These are phyloP conservation scores for Pseudohalonectria lignicola DNA, from an alignment of 2,329 filamentous ascomycete genomes.

Conservation along the genomic window DNA sequence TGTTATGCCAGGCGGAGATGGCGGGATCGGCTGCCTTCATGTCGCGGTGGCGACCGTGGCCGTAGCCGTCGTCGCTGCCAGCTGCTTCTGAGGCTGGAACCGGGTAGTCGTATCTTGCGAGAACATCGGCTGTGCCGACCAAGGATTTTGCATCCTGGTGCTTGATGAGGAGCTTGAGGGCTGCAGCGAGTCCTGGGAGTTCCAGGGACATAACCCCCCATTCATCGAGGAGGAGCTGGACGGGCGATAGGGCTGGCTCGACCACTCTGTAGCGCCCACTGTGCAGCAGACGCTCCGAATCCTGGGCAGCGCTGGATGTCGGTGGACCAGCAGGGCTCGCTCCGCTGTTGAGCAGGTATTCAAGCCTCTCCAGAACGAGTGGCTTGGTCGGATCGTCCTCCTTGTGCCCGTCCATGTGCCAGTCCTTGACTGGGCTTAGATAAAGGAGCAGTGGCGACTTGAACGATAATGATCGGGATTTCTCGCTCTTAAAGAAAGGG, in stretches of 20 bases:
- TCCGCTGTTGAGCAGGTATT: background rate
- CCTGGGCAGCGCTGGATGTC: too few species aligned
- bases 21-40: too few species aligned
- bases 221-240: background rate
- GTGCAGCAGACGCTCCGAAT: too few species aligned
- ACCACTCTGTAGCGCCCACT: background rate
- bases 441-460: background rate
- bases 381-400: too few species aligned
- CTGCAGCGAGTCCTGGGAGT: background rate
- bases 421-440: background rate
- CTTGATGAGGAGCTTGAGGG: background rate
- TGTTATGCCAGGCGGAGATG: too few species aligned
- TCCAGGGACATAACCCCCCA: background rate
- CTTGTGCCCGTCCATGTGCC: background rate
- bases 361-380: background rate
- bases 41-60: too few species aligned
- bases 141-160: too few species aligned
- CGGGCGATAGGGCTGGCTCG: background rate
- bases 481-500: too few species aligned
- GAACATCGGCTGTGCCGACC: background rate
- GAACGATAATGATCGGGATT: too few species aligned
- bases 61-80: too few species aligned
- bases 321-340: background rate
- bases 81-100: too few species aligned
- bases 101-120: background rate